Conservation (phyloP, 345 rosid genomes). For the Bruguiera sexangula region DNA sequence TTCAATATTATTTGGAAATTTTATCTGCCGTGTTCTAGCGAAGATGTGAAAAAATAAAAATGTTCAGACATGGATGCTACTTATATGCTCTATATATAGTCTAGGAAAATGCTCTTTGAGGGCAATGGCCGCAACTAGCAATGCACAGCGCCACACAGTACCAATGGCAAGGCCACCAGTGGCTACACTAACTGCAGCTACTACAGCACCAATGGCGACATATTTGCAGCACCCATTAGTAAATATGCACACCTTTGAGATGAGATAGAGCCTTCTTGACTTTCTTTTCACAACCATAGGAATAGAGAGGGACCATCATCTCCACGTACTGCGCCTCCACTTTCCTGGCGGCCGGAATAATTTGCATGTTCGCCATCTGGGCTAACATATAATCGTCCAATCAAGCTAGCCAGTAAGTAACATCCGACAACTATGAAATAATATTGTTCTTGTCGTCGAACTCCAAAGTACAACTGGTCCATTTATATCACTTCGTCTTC, state of each 20-base stretch:
- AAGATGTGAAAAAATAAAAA: no score
- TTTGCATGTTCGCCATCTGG: slow-evolving; percentile 64
- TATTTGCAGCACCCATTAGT: not conserved
- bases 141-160: no score
- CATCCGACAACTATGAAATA: not conserved
- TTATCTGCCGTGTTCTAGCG: no score
- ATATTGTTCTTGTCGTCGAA: not conserved
- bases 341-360: slow-evolving; percentile 52
- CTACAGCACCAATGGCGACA: not conserved
- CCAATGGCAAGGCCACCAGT: not conserved
- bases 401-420: not conserved
- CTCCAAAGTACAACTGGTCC: not conserved
- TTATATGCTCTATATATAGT: no score
- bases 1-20: no score
- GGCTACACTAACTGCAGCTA: no score
- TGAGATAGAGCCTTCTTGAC: slow-evolving; percentile 64
- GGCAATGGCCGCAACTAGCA: no score
- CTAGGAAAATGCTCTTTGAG: no score
- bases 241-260: slow-evolving; percentile 57
- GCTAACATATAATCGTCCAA: not conserved
- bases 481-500: not conserved
- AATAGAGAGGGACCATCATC: slow-evolving; percentile 91
- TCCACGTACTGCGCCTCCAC: slow-evolving; percentile 92
- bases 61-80: no score
- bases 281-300: slow-evolving; percentile 80